Conservation (phyloP, 352 stramenopile species). For the Phytophthora litchii region DNA sequence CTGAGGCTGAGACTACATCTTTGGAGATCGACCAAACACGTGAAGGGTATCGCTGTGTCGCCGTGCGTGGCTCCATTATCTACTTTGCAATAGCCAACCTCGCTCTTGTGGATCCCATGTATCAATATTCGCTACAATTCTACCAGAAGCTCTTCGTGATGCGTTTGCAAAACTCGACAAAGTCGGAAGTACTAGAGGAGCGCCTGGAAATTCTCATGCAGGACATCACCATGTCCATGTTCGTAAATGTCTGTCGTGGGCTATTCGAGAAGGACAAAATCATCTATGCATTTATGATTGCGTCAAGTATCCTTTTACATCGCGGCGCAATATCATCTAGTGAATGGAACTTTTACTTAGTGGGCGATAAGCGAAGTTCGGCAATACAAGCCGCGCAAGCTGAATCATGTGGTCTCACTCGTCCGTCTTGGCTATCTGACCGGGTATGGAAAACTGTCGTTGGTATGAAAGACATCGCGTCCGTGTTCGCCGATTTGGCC, state of each 20-base stretch:
- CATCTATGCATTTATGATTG: constrained; percentile 95
- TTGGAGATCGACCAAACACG: constrained; percentile 91
- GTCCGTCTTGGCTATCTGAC: constrained; percentile 78
- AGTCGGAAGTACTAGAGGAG: constrained; percentile 80
- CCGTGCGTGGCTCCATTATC: constrained; percentile 90
- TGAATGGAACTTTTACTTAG: constrained; percentile 91
- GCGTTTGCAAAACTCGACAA: constrained; percentile 82
- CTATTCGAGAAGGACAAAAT: constrained; percentile 97
- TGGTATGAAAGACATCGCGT: constrained; percentile 69
- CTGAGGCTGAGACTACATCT: constrained; percentile 89
- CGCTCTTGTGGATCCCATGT: constrained; percentile 94
- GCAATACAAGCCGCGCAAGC: constrained; percentile 47
- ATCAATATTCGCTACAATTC: constrained; percentile 95
- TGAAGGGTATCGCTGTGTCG: constrained; percentile 92
- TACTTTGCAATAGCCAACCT: constrained; percentile 95
- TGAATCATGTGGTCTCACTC: constrained; percentile 36
- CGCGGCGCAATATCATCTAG: constrained; percentile 59
- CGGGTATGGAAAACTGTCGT: constrained; percentile 78
- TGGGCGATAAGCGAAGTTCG: constrained; percentile 84
- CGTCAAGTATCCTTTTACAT: constrained; percentile 86
- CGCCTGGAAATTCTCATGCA: constrained; percentile 91
- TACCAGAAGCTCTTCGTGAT: constrained; percentile 94
- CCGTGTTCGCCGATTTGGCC: constrained; percentile 53
- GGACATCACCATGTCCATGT: constrained; percentile 93
- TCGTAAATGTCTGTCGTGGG: constrained; percentile 93